These are phyloP conservation scores for Lentinula edodes DNA, from an alignment of 768 basidiomycete species.

Conservation along the genomic window DNA sequence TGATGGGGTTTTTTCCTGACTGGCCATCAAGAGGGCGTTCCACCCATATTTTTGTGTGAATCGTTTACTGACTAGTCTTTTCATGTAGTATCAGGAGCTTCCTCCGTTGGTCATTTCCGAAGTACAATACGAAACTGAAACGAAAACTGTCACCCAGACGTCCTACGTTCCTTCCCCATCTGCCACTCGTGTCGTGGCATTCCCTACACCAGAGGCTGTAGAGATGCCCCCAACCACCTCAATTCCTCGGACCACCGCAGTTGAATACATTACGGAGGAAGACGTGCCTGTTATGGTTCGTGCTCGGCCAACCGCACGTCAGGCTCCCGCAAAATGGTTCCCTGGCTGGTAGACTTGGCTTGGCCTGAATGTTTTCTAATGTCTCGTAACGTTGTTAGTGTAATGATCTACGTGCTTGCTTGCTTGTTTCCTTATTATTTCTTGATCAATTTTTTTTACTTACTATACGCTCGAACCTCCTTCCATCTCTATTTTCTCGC, in stretches of 20 bases:
- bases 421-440: slow-evolving; percentile 14
- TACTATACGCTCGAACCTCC: slow-evolving; percentile 15
- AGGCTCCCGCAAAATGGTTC: slow-evolving; percentile 55
- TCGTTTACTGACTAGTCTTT: slow-evolving; percentile 23
- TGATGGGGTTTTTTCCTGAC: slow-evolving; percentile 27
- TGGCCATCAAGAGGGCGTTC: slow-evolving; percentile 30
- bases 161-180: slow-evolving; percentile 72
- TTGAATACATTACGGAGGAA: slow-evolving; percentile 60
- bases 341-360: slow-evolving; percentile 43
- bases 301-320: slow-evolving; percentile 41
- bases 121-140: slow-evolving; percentile 50
- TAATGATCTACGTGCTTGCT: slow-evolving; percentile 25
- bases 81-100: slow-evolving; percentile 38
- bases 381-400: slow-evolving; percentile 20
- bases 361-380: slow-evolving; percentile 16
- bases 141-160: slow-evolving; percentile 62
- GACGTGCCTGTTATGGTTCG: slow-evolving; percentile 35
- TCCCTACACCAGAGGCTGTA: slow-evolving; percentile 62
- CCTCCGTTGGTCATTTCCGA: slow-evolving; percentile 41
- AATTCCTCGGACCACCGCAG: slow-evolving; percentile 69
- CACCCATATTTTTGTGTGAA: slow-evolving; percentile 12
- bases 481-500: slow-evolving; percentile 2
- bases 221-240: slow-evolving; percentile 52
- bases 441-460: slow-evolving; percentile 14
- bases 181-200: slow-evolving; percentile 69